Conservation (phyloP, 768 basidiomycete genomes). For the Tricholoma sp. region DNA sequence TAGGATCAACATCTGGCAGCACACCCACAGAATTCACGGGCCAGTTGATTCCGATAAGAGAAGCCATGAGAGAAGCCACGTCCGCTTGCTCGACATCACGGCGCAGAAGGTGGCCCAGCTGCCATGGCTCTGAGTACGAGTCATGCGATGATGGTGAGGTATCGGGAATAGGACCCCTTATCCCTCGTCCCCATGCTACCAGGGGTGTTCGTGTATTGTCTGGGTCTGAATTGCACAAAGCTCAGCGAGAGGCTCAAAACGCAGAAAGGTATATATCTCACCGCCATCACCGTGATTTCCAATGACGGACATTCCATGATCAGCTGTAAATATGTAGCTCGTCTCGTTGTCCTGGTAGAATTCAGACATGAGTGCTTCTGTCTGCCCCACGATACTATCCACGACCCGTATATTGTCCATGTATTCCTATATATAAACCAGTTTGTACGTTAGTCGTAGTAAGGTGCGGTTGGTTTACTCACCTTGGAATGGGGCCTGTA, state of each 20-base stretch:
- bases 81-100: constrained; percentile 84
- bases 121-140: constrained; percentile 62
- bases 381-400: constrained; percentile 63
- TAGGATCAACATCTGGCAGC: constrained; percentile 67
- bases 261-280: constrained; percentile 24
- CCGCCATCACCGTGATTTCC: constrained; percentile 90
- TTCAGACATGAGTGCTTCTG: constrained; percentile 53
- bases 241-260: not conserved
- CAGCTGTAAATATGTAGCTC: constrained; percentile 76
- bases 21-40: constrained; percentile 83
- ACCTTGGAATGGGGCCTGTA: constrained; percentile 80
- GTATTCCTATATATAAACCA: constrained; percentile 58
- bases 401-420: constrained; percentile 81
- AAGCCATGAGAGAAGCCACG: constrained; percentile 71
- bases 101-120: constrained; percentile 49
- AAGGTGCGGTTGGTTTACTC: not conserved
- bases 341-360: constrained; percentile 71
- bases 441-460: not conserved
- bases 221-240: constrained; percentile 50
- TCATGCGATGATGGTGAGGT: constrained; percentile 60
- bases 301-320: constrained; percentile 86
- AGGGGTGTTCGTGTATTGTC: constrained; percentile 86
- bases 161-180: constrained; percentile 64
- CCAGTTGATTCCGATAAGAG: constrained; percentile 66
- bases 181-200: constrained; percentile 75